A percentile compares a stretch with the other conserved stretches of the same genome.
Evolutionary conservation across 2,329 filamentous ascomycete species (phyloP).

Genomic region (Trichocomaceae sp.): DNA sequence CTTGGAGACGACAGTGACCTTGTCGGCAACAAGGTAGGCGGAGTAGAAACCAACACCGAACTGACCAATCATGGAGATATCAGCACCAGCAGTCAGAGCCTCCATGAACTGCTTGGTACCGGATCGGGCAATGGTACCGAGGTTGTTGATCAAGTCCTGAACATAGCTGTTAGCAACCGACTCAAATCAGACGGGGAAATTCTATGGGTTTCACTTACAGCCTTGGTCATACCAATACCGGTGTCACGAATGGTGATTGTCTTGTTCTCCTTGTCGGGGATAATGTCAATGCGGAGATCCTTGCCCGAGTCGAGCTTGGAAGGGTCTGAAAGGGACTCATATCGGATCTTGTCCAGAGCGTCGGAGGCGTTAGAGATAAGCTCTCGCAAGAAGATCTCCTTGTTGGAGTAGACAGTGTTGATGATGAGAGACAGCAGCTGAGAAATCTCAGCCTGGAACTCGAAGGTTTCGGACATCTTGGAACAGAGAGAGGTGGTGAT

Average conservation of each 20-base stretch:
- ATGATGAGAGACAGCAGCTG: constrained; percentile 99
- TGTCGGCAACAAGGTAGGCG: constrained; percentile 97
- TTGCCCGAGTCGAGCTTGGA: constrained; percentile 96
- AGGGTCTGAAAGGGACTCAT: constrained; percentile 94
- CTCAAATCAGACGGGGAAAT: neutral
- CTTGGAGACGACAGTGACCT: constrained; percentile 92
- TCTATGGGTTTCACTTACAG: constrained; percentile 64
- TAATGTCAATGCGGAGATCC: constrained; percentile 98
- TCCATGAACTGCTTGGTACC: constrained; percentile 99
- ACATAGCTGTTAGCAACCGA: neutral
- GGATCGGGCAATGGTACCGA: constrained; percentile 97
- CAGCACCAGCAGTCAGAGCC: constrained; percentile 93
- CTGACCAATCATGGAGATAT: constrained; percentile 99
- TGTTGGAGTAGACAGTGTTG: constrained; percentile 99
- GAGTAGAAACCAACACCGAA: constrained; percentile 99
- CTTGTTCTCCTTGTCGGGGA: constrained; percentile 95
- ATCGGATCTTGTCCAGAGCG: constrained; percentile 99
- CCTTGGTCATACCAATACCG: constrained; percentile 99
- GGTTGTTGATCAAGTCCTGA: constrained; percentile 97
- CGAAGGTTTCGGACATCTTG: constrained; percentile 91
- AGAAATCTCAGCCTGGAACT: constrained; percentile 99
- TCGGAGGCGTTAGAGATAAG: constrained; percentile 97
- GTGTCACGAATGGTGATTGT: constrained; percentile 95
- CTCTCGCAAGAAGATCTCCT: constrained; percentile 99
- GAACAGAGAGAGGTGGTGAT: constrained; percentile 37